phyloP scores from a whole-genome alignment of 1,139 yeast genomes.

The Debaryomyces fabryi region DNA sequence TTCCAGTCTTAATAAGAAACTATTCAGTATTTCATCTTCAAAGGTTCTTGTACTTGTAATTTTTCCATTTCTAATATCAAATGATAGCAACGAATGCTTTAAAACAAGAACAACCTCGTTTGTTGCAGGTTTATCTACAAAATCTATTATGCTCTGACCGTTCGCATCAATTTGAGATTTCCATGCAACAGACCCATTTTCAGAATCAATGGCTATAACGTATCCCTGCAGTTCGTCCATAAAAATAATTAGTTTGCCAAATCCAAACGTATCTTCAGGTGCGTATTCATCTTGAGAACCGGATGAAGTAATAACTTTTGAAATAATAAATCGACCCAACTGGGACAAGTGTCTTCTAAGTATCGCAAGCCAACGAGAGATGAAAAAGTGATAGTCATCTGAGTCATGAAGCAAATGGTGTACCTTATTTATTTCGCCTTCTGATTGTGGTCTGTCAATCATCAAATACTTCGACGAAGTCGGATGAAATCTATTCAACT shows the following conservation, averaged over 20 bases:
- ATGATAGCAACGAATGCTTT: constrained; percentile 17
- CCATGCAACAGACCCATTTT: constrained; percentile 35
- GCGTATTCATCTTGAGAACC: constrained; percentile 2
- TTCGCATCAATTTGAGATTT: constrained; percentile 13
- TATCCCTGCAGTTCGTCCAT: constrained; percentile 23
- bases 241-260: constrained; percentile 37
- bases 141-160: constrained; percentile 18
- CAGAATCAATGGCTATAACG: constrained; percentile 37
- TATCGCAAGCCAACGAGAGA: constrained; percentile 35
- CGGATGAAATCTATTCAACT: constrained; percentile 11
- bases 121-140: constrained; percentile 17
- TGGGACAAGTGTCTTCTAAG: constrained; percentile 38
- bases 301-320: constrained; percentile 11
- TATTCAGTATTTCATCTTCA: not conserved
- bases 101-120: constrained; percentile 27
- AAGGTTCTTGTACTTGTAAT: constrained; percentile 14
- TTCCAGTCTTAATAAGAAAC: not conserved
- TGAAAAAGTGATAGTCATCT: constrained; percentile 24
- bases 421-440: constrained; percentile 29
- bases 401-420: constrained; percentile 35
- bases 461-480: constrained; percentile 15
- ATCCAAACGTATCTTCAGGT: constrained; percentile 24
- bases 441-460: constrained; percentile 37
- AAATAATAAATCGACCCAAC: constrained; percentile 31
- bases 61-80: constrained; percentile 32